Evolutionary conservation across 768 basidiomycete genomes (phyloP).

Genomic region (Roridomyces roridus): DNA sequence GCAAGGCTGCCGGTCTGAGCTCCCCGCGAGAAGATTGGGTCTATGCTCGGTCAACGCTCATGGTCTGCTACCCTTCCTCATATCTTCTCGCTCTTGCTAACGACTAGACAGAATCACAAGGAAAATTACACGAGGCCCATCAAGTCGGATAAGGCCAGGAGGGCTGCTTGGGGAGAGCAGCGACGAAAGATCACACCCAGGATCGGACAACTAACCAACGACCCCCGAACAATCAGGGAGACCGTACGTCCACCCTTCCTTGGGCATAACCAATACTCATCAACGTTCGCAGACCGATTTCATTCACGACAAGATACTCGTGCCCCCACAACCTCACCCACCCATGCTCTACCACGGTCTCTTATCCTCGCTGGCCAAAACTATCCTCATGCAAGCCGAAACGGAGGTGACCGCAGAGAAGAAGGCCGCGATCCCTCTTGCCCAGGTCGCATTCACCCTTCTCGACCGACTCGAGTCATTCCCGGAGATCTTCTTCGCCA

Average conservation of each 20-base stretch:
- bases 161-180: slow-evolving; percentile 66
- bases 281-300: slow-evolving; percentile 16
- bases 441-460: slow-evolving; percentile 74
- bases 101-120: slow-evolving; percentile 61
- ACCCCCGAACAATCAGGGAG: slow-evolving; percentile 59
- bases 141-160: slow-evolving; percentile 60
- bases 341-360: slow-evolving; percentile 71
- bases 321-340: slow-evolving; percentile 31
- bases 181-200: slow-evolving; percentile 86
- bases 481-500: slow-evolving; percentile 78
- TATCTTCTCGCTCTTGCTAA: slow-evolving; percentile 10
- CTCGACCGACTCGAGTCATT: slow-evolving; percentile 66
- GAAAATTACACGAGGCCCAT: slow-evolving; percentile 65
- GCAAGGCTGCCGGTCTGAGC: slow-evolving; percentile 55
- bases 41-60: slow-evolving; percentile 56
- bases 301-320: slow-evolving; percentile 24
- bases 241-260: slow-evolving; percentile 54
- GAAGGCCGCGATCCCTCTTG: slow-evolving; percentile 83
- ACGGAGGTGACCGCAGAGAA: slow-evolving; percentile 91
- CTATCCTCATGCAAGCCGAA: slow-evolving; percentile 90
- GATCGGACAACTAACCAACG: slow-evolving; percentile 87
- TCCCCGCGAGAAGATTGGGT: slow-evolving; percentile 71
- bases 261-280: slow-evolving; percentile 4
- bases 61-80: slow-evolving; percentile 46
- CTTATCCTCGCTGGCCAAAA: slow-evolving; percentile 88